These are phyloP conservation scores for Medicago ruthenica DNA, from an alignment of 306 rosid genomes.

Conservation along the genomic window DNA sequence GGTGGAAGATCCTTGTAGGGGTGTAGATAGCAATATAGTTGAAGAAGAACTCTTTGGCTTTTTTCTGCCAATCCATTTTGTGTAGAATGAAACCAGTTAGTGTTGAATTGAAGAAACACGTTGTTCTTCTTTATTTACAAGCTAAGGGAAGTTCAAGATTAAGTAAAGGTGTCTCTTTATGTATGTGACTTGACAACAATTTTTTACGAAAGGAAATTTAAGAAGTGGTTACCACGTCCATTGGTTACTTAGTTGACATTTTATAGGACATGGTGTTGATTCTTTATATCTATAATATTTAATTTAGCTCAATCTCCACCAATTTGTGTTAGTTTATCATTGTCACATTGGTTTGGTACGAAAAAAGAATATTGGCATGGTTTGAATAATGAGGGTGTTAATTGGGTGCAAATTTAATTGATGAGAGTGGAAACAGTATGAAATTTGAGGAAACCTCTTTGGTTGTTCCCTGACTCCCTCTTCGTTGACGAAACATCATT, in stretches of 20 bases:
- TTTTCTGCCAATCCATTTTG: constrained; percentile 52
- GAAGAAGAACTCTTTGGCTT: constrained; percentile 45
- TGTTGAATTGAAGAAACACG: constrained; percentile 7
- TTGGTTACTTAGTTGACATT: constrained; percentile 48
- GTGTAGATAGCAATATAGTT: constrained; percentile 5
- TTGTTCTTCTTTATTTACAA: constrained; percentile 34
- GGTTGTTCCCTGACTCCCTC: constrained; percentile 25
- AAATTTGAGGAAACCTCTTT: constrained; percentile 31
- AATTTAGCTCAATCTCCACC: background rate
- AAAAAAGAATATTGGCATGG: constrained; percentile 29
- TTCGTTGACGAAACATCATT: background rate
- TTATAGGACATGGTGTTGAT: constrained; percentile 44
- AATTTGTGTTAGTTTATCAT: constrained; percentile 16
- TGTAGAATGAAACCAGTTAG: background rate
- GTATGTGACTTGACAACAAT: constrained; percentile 42
- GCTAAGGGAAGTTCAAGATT: constrained; percentile 40
- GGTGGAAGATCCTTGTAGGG: constrained; percentile 55
- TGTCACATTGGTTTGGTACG: constrained; percentile 36
- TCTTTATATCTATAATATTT: background rate
- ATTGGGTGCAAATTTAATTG: constrained; percentile 41
- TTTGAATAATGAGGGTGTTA: constrained; percentile 20
- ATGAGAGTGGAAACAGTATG: constrained; percentile 36
- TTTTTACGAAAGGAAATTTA: constrained; percentile 25
- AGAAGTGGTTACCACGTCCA: constrained; percentile 72
- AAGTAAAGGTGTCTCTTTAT: constrained; percentile 32